Conservation (phyloP, 495 filamentous ascomycete genomes). For the Podospora australis region DNA sequence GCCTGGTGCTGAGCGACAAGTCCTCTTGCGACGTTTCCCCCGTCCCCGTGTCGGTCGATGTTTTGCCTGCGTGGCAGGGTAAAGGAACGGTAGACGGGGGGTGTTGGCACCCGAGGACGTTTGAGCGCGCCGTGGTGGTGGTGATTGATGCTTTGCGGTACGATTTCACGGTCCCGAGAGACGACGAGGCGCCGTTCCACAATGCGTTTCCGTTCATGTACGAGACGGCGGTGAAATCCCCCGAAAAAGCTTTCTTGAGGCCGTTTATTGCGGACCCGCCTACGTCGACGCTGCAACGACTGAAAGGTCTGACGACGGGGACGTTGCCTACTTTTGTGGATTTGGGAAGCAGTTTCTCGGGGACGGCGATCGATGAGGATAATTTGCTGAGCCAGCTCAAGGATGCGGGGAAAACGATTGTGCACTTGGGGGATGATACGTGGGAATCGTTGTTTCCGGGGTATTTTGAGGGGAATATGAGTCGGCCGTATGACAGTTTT, state of each 20-base stretch:
- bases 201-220: conserved; percentile 82
- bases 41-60: conserved; percentile 16
- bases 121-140: conserved; percentile 84
- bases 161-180: conserved; percentile 87
- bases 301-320: conserved; percentile 93
- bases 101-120: conserved; percentile 93
- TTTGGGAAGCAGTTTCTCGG: conserved; percentile 88
- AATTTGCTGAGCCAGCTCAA: conserved; percentile 82
- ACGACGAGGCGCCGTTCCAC: conserved; percentile 59
- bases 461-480: conserved; percentile 81
- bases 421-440: conserved; percentile 93
- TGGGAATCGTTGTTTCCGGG: conserved; percentile 90
- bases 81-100: conserved; percentile 54
- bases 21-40: conserved; percentile 75
- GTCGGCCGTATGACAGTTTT: conserved; percentile 86
- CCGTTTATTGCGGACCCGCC: conserved; percentile 98
- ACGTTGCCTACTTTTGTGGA: conserved; percentile 94
- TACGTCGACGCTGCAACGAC: conserved; percentile 81
- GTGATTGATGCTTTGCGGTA: conserved; percentile 93
- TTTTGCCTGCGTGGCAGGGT: conserved; percentile 33
- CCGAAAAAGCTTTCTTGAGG: conserved; percentile 77
- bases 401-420: conserved; percentile 73
- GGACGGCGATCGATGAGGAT: conserved; percentile 95
- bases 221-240: conserved; percentile 64
- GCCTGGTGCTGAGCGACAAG: conserved; percentile 80